Evolutionary conservation across 495 filamentous ascomycete genomes (phyloP).

Genomic region (Astrothelium subdiscretum): DNA sequence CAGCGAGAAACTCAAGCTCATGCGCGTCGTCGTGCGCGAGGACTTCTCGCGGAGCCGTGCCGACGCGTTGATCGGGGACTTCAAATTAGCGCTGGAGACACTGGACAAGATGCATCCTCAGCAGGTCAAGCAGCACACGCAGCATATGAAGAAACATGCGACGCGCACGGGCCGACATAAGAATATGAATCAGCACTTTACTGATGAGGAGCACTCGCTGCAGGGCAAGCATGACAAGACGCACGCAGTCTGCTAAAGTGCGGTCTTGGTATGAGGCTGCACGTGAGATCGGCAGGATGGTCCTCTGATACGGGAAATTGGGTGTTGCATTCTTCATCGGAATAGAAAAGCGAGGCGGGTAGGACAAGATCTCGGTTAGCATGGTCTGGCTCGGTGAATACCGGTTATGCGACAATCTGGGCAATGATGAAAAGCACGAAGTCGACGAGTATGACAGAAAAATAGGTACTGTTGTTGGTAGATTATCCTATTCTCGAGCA

Average conservation of each 20-base stretch:
- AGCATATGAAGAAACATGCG: conserved; percentile 49
- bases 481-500: background rate
- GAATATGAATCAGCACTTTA: conserved; percentile 54
- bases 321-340: background rate
- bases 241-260: conserved; percentile 60
- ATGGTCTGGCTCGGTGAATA: background rate
- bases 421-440: background rate
- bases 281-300: background rate
- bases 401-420: background rate
- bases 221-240: conserved; percentile 86
- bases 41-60: conserved; percentile 72
- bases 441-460: background rate
- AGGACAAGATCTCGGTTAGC: background rate
- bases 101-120: conserved; percentile 63
- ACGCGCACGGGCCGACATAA: conserved; percentile 43
- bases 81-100: conserved; percentile 55
- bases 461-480: background rate
- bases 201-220: conserved; percentile 68
- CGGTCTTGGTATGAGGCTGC: too few relatives aligned
- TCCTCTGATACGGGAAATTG: background rate
- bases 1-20: conserved; percentile 64
- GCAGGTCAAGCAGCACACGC: conserved; percentile 50
- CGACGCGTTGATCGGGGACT: conserved; percentile 58
- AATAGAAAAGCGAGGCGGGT: background rate
- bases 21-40: conserved; percentile 80